These are phyloP conservation scores for Trichosporon coremiiforme DNA, from an alignment of 1,284 basidiomycete genomes.

Conservation along the genomic window DNA sequence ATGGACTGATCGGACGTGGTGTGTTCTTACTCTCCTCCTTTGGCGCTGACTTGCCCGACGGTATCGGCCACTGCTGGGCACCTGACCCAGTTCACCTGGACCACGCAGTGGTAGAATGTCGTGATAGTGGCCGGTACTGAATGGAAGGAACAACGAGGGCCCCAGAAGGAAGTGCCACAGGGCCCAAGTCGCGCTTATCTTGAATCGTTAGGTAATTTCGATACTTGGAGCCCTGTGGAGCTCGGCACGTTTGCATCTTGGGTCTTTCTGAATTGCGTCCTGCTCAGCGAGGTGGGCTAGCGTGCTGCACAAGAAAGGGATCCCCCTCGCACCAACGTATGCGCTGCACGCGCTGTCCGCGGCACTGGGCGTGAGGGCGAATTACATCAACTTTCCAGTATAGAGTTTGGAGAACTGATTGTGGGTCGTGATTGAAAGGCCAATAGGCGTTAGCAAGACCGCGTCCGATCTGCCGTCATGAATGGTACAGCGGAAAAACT, in stretches of 20 bases:
- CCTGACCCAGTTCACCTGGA: background rate
- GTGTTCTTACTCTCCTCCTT: background rate
- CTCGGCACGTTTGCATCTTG: background rate
- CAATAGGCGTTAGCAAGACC: background rate
- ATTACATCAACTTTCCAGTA: conserved; percentile 6
- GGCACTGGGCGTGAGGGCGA: background rate
- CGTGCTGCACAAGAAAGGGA: background rate
- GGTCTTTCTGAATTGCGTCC: background rate
- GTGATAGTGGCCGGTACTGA: background rate
- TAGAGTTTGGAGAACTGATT: background rate
- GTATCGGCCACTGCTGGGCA: background rate
- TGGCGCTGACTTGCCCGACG: conserved; percentile 5
- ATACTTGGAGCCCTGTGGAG: conserved; percentile 11
- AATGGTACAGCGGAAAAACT: background rate
- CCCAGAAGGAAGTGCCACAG: conserved; percentile 19
- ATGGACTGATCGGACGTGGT: background rate
- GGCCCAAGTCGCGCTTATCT: conserved; percentile 8
- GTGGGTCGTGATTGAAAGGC: conserved; percentile 4
- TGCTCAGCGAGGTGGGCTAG: background rate
- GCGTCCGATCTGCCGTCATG: background rate
- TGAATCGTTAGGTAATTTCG: conserved; percentile 4
- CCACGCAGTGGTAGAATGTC: background rate
- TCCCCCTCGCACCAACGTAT: background rate
- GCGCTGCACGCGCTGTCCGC: background rate
- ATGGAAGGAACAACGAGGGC: conserved; percentile 16